Evolutionary conservation across 2,329 filamentous ascomycete species (phyloP).

Genomic region (Talaromyces sp.): DNA sequence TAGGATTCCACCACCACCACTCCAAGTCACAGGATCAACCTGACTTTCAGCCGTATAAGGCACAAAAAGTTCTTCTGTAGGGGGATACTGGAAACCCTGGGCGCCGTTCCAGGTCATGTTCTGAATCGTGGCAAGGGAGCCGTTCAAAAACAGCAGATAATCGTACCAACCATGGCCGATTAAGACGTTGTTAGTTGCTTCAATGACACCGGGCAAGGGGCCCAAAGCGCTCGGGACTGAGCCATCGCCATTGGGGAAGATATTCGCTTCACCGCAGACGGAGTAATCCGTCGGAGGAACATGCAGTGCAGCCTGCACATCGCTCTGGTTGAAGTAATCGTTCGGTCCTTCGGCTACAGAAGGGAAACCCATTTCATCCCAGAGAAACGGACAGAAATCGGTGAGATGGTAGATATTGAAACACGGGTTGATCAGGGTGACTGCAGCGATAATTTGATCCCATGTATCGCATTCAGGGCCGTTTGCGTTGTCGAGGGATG

Average conservation of each 20-base stretch:
- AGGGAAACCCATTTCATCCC: conserved; percentile 67
- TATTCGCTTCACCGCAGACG: conserved; percentile 32
- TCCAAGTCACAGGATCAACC: conserved; percentile 46
- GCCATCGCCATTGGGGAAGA: conserved; percentile 49
- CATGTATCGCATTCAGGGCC: conserved; percentile 54
- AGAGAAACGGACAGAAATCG: conserved; percentile 66
- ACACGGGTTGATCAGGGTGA: conserved; percentile 65
- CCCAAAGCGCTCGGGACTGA: conserved; percentile 37
- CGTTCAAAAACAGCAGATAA: conserved; percentile 66
- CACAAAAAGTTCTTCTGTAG: conserved; percentile 60
- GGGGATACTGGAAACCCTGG: conserved; percentile 65
- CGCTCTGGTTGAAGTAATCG: conserved; percentile 68
- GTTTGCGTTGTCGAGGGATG: conserved; percentile 35
- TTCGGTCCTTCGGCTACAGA: conserved; percentile 54
- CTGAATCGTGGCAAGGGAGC: conserved; percentile 70
- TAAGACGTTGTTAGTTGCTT: conserved; percentile 68
- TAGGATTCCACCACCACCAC: conserved; percentile 63
- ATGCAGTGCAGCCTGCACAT: conserved; percentile 67
- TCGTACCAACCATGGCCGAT: conserved; percentile 73
- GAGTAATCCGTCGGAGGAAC: conserved; percentile 41
- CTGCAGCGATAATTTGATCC: conserved; percentile 54
- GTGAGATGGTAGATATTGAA: conserved; percentile 74
- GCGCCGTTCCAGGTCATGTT: conserved; percentile 78
- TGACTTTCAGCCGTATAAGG: conserved; percentile 46
- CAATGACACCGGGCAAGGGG: conserved; percentile 64